Base-by-base conservation (phyloP, 1,284 basidiomycete species). In the Lentinus polychrous region DNA sequence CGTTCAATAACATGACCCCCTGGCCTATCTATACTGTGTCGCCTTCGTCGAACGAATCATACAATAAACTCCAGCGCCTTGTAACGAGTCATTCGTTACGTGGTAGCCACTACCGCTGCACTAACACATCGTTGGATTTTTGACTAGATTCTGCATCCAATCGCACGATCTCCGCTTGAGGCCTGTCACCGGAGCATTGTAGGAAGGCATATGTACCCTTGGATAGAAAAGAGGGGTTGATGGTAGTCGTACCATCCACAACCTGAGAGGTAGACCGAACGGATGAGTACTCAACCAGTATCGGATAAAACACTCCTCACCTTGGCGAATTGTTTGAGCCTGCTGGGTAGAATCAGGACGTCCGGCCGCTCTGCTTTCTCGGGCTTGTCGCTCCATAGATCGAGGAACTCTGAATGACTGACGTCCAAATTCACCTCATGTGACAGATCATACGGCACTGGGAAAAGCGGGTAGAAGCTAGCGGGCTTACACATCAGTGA, bases 381-480 rank as follows among this genome's bases (percentile, higher is more conserved):
- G 5, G 27, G 27, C 2, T 61, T 67, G 8, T 70, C 71, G 12
- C 69, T 64, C 32, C 71, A 67, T 5, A 85, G 61, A 23, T 64
- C 70, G 15, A 84, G 65, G 6, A 68, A 68, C 10, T 76, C 73
- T 14, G 70, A 74, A 65, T 95, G 93, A 17, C 86, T 83, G 12
- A 94, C 74, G 60, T 95, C 92, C 23, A 97, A 75, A 59, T 94
- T 94, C 46, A 96, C 81, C 59, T 93, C 91, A 32, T 77, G 73
- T 0, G 83, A 72, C 14, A 88, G 66, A 2, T 86, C 81, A 12
- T 77, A 64, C 0, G 95, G 92, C 0, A 85, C 78, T 2, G 95
- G 95, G 63, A 95, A 98, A 39, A 98, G 66, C 0, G 96, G 96
- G 65, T 99, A 99, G 69, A 97, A 96, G 60, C 87, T 94, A 54